Percentiles rank a stretch among this genome's conserved stretches.
Conservation (phyloP, 208 protist species). For the Trypanosoma cruzi region DNA sequence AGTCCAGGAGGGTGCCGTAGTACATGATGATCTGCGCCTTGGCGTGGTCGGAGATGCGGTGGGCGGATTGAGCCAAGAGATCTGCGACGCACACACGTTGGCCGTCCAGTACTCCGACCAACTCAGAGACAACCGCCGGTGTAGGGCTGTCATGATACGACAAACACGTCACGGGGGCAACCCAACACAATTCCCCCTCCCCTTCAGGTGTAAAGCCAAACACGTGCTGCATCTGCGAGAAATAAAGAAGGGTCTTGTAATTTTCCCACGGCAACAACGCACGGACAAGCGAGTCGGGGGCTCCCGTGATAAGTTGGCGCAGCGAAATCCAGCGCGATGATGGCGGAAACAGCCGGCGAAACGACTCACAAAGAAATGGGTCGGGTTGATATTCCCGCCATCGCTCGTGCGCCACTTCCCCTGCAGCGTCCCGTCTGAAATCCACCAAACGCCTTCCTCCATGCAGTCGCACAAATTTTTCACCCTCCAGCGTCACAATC, state of each 20-base stretch:
- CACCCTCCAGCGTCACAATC: slow-evolving; percentile 35
- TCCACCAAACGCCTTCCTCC: slow-evolving; percentile 35
- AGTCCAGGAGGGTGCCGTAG: slow-evolving; percentile 34
- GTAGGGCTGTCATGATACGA: slow-evolving; percentile 38
- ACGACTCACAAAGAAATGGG: slow-evolving; percentile 37
- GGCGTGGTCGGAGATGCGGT: slow-evolving; percentile 23
- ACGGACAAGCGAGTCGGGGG: slow-evolving; percentile 26
- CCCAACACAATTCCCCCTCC: slow-evolving; percentile 33
- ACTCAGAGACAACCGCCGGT: slow-evolving; percentile 34
- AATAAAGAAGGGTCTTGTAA: slow-evolving; percentile 53
- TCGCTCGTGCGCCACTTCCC: slow-evolving; percentile 18
- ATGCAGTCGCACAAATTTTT: slow-evolving; percentile 46
- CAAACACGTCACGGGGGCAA: slow-evolving; percentile 18
- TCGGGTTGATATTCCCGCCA: slow-evolving; percentile 42
- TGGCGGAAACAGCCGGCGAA: slow-evolving; percentile 20
- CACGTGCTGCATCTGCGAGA: slow-evolving; percentile 65
- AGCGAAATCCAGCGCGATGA: slow-evolving; percentile 41
- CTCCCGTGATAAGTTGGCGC: slow-evolving; percentile 30
- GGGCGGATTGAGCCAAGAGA: slow-evolving; percentile 4
- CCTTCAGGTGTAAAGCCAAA: slow-evolving; percentile 51
- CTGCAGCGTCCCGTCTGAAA: slow-evolving; percentile 15
- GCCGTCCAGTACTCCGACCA: slow-evolving; percentile 15
- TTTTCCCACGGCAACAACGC: slow-evolving; percentile 32
- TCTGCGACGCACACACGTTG: slow-evolving; percentile 27
- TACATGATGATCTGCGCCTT: slow-evolving; percentile 37